A percentile compares a stretch with the other conserved stretches of the same genome.
phyloP scores from a whole-genome alignment of 2,329 filamentous ascomycete species.

The Pyrenophora graminea region DNA sequence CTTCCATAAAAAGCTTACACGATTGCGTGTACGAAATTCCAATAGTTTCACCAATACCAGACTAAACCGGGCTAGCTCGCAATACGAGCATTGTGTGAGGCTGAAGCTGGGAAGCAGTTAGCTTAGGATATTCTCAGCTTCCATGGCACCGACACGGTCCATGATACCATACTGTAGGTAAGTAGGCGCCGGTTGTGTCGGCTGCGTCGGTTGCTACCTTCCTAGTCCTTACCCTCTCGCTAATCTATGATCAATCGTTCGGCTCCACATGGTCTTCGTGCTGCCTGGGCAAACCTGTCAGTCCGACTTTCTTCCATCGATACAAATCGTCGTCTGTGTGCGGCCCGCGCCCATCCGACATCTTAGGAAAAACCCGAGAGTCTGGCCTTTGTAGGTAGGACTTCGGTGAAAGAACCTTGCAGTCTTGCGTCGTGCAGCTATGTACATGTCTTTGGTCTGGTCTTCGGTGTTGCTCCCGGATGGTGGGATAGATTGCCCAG shows the following conservation, averaged over 20 bases:
- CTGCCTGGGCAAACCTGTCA: conserved; percentile 6
- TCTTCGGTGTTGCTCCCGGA: no score
- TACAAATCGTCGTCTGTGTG: no score
- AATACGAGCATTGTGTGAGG: conserved; percentile 1
- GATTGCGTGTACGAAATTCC: neutral
- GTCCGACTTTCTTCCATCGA: neutral
- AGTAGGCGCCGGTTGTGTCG: neutral
- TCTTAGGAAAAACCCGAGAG: no score
- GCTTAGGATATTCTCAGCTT: neutral
- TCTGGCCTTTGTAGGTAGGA: no score
- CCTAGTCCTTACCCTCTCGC: conserved; percentile 17
- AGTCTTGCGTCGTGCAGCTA: no score
- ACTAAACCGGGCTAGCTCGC: neutral
- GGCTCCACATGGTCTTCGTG: neutral
- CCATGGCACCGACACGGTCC: neutral
- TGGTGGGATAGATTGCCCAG: no score
- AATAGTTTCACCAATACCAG: neutral
- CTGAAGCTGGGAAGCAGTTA: neutral
- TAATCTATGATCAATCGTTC: conserved; percentile 18
- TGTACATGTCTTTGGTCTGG: no score
- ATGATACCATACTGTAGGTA: neutral
- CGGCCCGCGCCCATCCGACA: no score
- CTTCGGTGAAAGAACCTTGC: no score
- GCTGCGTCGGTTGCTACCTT: conserved; percentile 1
- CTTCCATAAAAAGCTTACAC: neutral